Percentiles rank a stretch among this genome's conserved stretches.
Conservation (phyloP, 305 asterid genomes). For the Fraxinus ornus region DNA sequence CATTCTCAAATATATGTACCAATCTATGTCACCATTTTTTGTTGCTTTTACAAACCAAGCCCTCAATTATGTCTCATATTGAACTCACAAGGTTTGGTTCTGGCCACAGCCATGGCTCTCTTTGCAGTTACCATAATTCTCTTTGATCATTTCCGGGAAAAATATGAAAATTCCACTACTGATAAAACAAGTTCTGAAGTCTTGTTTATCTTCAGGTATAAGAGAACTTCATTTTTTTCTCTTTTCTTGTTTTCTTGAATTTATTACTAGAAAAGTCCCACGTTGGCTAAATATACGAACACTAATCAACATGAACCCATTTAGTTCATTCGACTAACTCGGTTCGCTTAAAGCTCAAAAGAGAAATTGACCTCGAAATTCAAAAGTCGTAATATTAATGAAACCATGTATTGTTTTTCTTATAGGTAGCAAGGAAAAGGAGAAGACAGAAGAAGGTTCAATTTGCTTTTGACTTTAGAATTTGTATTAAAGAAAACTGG, state of each 20-base stretch:
- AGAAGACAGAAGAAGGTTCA: conserved; percentile 41
- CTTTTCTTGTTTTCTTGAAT: neutral
- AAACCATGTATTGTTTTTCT: neutral
- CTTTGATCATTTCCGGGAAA: conserved; percentile 53
- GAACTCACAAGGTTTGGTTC: conserved; percentile 67
- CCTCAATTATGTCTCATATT: conserved; percentile 36
- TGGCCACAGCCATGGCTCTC: conserved; percentile 89
- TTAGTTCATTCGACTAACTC: no score
- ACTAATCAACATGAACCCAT: no score
- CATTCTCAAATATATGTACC: conserved; percentile 1
- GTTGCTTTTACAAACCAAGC: neutral
- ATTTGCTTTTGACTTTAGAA: conserved; percentile 26
- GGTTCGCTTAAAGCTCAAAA: no score
- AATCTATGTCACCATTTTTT: conserved; percentile 12
- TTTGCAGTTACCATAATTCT: conserved; percentile 76
- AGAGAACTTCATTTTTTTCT: no score
- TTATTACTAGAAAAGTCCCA: neutral
- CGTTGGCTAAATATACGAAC: no score
- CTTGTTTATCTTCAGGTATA: conserved; percentile 69
- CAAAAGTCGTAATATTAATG: neutral
- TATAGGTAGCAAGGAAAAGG: conserved; percentile 33
- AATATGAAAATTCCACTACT: conserved; percentile 26
- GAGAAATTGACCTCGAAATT: no score
- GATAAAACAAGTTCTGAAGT: conserved; percentile 25
- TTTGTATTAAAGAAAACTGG: neutral